phyloP scores from a whole-genome alignment of 2,329 filamentous ascomycete genomes.

The Pezicula carpinea region DNA sequence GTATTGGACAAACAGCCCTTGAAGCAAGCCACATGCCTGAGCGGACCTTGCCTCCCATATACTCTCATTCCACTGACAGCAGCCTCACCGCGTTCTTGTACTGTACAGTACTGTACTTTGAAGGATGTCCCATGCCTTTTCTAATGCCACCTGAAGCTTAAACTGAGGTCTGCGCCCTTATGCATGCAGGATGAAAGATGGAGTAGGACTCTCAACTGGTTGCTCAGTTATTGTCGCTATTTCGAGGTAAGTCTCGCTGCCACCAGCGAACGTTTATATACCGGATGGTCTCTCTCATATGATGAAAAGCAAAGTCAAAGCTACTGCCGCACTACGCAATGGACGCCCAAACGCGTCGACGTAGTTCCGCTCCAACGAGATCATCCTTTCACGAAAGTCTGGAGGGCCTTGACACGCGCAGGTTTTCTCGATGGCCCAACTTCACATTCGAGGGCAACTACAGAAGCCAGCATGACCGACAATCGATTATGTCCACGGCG shows the following conservation, averaged over 20 bases:
- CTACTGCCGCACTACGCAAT: slow-evolving; percentile 7
- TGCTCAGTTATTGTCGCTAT: too few species aligned
- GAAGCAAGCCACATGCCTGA: too few species aligned
- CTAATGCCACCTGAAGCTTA: too few species aligned
- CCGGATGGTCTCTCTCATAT: slow-evolving; percentile 8
- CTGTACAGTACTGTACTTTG: too few species aligned
- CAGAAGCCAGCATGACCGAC: slow-evolving; percentile 3
- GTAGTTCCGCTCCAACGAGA: not conserved
- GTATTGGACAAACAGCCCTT: too few species aligned
- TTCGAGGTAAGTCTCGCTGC: not conserved
- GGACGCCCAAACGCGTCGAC: slow-evolving; percentile 3
- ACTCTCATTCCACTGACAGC: too few species aligned
- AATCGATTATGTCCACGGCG: not conserved
- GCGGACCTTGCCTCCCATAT: too few species aligned
- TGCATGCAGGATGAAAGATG: too few species aligned
- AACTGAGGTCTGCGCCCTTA: too few species aligned
- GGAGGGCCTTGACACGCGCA: not conserved
- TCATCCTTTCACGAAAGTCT: slow-evolving; percentile 10
- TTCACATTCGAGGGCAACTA: slow-evolving; percentile 9
- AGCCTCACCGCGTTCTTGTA: too few species aligned
- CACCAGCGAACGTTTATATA: not conserved
- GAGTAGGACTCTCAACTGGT: too few species aligned
- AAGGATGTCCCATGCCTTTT: too few species aligned
- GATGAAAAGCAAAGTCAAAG: slow-evolving; percentile 4
- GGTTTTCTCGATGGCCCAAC: slow-evolving; percentile 11